Conservation (phyloP, 139 green algal genomes). For the Coccomyxa sp. region DNA sequence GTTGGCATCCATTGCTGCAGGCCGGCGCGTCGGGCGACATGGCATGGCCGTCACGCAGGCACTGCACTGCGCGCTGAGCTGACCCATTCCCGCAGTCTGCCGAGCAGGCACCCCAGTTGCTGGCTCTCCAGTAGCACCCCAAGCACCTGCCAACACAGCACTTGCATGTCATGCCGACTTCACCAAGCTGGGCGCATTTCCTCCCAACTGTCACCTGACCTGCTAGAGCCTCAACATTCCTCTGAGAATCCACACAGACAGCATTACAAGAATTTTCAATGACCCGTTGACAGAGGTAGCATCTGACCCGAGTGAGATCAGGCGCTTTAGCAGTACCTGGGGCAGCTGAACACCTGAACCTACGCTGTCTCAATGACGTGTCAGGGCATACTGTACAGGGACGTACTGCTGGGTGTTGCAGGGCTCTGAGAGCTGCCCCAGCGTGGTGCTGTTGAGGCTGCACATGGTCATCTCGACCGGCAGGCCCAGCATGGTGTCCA, state of each 20-base stretch:
- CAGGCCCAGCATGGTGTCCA: conserved; percentile 1
- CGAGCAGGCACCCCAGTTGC: conserved; percentile 9
- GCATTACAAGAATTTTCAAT: neutral
- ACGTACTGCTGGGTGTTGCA: conserved; percentile 10
- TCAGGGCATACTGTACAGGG: no score
- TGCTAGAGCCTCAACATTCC: no score
- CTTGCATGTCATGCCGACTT: no score
- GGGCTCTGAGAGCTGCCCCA: neutral
- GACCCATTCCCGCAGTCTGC: conserved; percentile 10
- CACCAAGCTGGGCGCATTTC: no score
- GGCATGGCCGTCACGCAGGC: conserved; percentile 6
- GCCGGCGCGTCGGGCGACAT: neutral
- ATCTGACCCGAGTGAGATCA: neutral
- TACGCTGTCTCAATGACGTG: neutral
- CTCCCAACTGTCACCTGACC: no score
- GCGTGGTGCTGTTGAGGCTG: conserved; percentile 1
- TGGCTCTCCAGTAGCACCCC: conserved; percentile 3
- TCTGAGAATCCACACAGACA: no score
- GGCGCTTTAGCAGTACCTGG: no score
- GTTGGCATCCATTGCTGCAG: conserved; percentile 2
- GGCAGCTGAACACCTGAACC: neutral
- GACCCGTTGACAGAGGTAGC: neutral
- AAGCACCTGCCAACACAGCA: neutral
- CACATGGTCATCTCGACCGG: conserved; percentile 14
- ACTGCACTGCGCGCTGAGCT: conserved; percentile 7